Evolutionary conservation across 2,329 filamentous ascomycete species (phyloP), one percentile per base, ranked within the genome.

Genomic region (Fusarium illudens): DNA sequence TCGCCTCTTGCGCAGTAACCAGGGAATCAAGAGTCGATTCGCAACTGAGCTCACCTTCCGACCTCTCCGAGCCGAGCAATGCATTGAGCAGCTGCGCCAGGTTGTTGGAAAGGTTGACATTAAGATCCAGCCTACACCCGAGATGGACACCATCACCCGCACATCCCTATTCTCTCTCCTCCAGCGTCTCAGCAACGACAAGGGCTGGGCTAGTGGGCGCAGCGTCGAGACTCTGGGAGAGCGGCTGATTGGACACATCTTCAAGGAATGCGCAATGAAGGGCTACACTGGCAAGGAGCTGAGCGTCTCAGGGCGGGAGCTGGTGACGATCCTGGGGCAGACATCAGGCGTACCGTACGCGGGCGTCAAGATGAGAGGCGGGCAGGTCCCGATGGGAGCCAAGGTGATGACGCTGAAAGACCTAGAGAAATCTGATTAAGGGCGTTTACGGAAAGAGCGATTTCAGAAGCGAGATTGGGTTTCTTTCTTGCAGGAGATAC

Each of bases 11-110:
- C 77, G 79, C 0, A 81, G 83, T 46, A 92, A 92, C 68, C 82
- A 85, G 0, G 89, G 89, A 0, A 78, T 92, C 12, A 85, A 84
- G 0, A 89, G 86, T 58, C 84, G 89, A 1, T 92, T 92, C 68
- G 85, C 87, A 0, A 88, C 89, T 32, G 80, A 84, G 2, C 75
- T 92, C 7, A 74, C 82, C n/a, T 92, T 92, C 76, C 75, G 78
- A 1, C 71, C 80, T 10, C 72, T 89, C 25, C 73, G 74, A 1
- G 77, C 83, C 0, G 68, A 77, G 3, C 76, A 85, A 42, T 87
- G 85, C 64, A 64, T 84, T 4, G 65, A 78, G 6, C 78, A 89
- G 13, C 74, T 91, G 4, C 57, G 70, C 1, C 70, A 71, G 22
- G 68, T 79, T 6, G 73, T 84, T 6, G 54, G 55, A 44, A 73